Evolutionary conservation across 2,329 filamentous ascomycete genomes (phyloP).

Genomic region (Didymella pinodella): DNA sequence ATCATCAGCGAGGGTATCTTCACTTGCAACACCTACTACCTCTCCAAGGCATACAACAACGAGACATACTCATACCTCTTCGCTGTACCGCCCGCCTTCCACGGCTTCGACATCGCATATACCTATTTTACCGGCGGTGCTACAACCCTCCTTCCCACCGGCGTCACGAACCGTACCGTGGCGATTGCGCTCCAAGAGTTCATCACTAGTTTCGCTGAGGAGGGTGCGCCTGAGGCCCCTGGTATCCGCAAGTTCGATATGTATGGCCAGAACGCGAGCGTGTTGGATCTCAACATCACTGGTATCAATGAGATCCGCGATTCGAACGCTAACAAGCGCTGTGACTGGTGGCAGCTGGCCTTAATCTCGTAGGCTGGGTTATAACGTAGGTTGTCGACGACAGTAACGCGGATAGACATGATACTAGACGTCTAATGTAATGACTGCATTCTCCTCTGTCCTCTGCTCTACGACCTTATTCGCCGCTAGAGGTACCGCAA

Average conservation of each 20-base stretch:
- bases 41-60: conserved; percentile 58
- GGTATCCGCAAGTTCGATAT: conserved; percentile 56
- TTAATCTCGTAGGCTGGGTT: conserved; percentile 32
- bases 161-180: conserved; percentile 45
- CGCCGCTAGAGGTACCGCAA: too few species aligned
- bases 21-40: conserved; percentile 62
- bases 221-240: conserved; percentile 50
- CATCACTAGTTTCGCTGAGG: conserved; percentile 55
- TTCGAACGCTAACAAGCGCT: conserved; percentile 57
- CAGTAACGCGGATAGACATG: neutral
- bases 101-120: conserved; percentile 62
- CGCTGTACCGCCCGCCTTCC: conserved; percentile 60
- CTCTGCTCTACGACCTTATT: too few species aligned
- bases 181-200: conserved; percentile 57
- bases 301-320: conserved; percentile 56
- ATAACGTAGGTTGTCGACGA: neutral
- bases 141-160: conserved; percentile 14
- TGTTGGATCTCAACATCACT: conserved; percentile 56
- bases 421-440: conserved; percentile 1
- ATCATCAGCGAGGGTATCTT: conserved; percentile 57
- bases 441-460: neutral
- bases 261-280: conserved; percentile 55
- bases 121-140: conserved; percentile 60
- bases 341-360: conserved; percentile 63
- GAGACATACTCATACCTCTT: conserved; percentile 63